Evolutionary conservation across 23 red algal genomes (phyloP), one percentile per base, ranked within the genome.

Genomic region (Rhodosorus marinus): DNA sequence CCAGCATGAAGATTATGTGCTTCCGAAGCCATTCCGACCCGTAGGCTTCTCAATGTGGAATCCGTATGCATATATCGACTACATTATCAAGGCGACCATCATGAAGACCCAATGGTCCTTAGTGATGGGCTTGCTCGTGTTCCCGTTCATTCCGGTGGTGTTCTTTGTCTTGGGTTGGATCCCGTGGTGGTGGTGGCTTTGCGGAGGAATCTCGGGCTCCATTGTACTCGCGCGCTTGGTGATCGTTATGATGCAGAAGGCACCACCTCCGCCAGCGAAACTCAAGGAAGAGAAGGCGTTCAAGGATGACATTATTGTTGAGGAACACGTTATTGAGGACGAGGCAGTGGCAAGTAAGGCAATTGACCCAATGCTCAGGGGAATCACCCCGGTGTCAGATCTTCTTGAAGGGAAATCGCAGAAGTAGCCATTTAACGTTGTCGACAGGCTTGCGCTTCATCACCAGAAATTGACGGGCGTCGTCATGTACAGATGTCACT

Each of bases 181-280:
- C 59, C 78, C 78, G 9, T 83, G 78, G 78, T 64, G 70, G 47
- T 83, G 78, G 78, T 83, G 75, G 31, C 55, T 59, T 0, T 54
- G 52, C 4, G 65, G 54, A 8, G 78, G 78, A 7, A 55, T 83
- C 5, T 32, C 26, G 26, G 78, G 78, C 14, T 36, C 75, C 20
- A 25, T 72, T 20, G 78, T 83, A 1, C 65, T 83, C 46, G 40
- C 75, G 62, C 78, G 78, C 17, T 11, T 43, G 38, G 3, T 61
- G 59, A 22, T 24, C 29, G 4, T 52, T 36, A 17, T 34, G 59
- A 49, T 76, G 59, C 57, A 62, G 56, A 8, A 38, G 41, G 28
- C 43, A 59, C 70, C 70, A 76, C 14, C 32, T 31, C 66, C 54
- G 20, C 60, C 62, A 14, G 57, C 22, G 24, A 90, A 61, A 26